A percentile compares a stretch with the other conserved stretches of the same genome.
Evolutionary conservation across 305 asterid genomes (phyloP).

Genomic region (Stenogyne calaminthoides): DNA sequence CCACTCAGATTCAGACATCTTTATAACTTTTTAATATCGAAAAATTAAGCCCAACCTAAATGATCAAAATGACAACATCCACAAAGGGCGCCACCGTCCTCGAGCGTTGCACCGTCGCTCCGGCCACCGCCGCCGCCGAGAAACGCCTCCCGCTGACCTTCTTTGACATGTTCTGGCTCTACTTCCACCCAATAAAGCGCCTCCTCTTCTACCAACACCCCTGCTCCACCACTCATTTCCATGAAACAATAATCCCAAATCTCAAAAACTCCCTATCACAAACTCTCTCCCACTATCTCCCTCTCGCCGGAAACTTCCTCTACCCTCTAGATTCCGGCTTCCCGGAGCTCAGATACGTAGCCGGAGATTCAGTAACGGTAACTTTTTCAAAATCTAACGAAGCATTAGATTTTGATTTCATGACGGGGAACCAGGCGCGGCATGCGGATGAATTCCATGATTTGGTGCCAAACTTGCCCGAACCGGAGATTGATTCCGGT

Average conservation of each 20-base stretch:
- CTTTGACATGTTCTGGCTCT: slow-evolving; percentile 9
- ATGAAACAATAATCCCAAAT: slow-evolving; percentile 35
- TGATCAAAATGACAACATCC: not conserved
- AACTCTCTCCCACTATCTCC: slow-evolving; percentile 38
- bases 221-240: slow-evolving; percentile 35
- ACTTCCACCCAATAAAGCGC: slow-evolving; percentile 35
- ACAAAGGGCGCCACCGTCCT: not conserved
- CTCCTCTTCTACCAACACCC: slow-evolving; percentile 46
- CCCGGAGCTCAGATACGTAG: slow-evolving; percentile 37
- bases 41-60: not conserved
- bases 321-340: slow-evolving; percentile 26
- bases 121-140: not conserved
- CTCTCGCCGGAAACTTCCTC: slow-evolving; percentile 40
- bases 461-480: slow-evolving; percentile 37
- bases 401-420: slow-evolving; percentile 24
- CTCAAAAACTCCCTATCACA: slow-evolving; percentile 44
- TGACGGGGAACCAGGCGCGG: slow-evolving; percentile 35
- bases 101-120: not conserved
- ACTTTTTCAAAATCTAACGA: slow-evolving; percentile 35
- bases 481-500: slow-evolving; percentile 15
- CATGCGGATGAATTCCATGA: slow-evolving; percentile 32
- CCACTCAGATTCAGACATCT: not conserved
- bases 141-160: not conserved
- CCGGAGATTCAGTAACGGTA: slow-evolving; percentile 46
- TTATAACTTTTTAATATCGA: too few relatives aligned